Conservation (phyloP, 495 filamentous ascomycete genomes). For the Penicillium egyptiacum region DNA sequence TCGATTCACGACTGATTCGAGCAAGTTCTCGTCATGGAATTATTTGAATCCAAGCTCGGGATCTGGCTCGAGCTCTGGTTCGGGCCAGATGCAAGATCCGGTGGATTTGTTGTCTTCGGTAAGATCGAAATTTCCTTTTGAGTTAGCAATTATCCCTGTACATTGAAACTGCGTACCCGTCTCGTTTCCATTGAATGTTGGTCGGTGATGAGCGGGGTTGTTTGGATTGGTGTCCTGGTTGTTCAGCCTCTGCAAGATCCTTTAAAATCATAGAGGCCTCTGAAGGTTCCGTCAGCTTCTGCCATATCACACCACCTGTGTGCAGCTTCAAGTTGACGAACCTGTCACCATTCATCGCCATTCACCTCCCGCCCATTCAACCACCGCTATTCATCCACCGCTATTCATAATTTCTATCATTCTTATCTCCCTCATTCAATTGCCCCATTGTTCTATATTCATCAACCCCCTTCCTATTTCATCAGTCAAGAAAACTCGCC, state of each 20-base stretch:
- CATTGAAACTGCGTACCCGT: not conserved
- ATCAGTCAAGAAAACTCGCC: not conserved
- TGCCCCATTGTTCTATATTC: not conserved
- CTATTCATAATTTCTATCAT: slow-evolving; percentile 1
- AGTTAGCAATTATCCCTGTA: slow-evolving; percentile 2
- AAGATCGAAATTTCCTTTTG: slow-evolving; percentile 25
- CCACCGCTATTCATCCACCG: slow-evolving; percentile 1
- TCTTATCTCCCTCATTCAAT: not conserved
- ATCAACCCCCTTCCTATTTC: not conserved
- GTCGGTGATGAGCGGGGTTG: not conserved
- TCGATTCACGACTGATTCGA: slow-evolving; percentile 90
- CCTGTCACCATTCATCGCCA: not conserved
- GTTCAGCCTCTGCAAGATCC: not conserved
- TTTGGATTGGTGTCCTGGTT: not conserved
- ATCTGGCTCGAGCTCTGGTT: slow-evolving; percentile 25
- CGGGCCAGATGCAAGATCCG: slow-evolving; percentile 54
- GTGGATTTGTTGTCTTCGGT: slow-evolving; percentile 59
- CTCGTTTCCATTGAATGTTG: not conserved
- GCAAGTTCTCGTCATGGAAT: slow-evolving; percentile 72
- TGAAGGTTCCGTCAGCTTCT: not conserved
- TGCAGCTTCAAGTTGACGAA: not conserved
- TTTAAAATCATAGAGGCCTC: not conserved
- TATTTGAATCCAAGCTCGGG: slow-evolving; percentile 56
- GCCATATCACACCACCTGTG: not conserved
- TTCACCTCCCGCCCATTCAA: not conserved